Percentiles rank a stretch among this genome's conserved stretches.
Conservation (phyloP, 2,329 filamentous ascomycete species). For the Dactylella cylindrospora region DNA sequence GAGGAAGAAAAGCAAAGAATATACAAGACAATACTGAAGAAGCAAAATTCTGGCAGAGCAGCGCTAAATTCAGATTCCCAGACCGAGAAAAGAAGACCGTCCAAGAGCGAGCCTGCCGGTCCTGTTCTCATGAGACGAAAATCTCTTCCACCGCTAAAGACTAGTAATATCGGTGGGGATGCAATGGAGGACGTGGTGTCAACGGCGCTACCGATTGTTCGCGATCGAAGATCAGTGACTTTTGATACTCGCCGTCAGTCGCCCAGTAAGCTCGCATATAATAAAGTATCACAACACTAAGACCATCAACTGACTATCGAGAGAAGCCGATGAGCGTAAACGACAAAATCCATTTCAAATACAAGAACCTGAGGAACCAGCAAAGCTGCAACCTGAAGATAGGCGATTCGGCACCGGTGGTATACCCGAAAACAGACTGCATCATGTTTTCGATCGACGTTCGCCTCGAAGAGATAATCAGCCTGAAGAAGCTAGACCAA, state of each 20-base stretch:
- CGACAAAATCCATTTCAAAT: not conserved
- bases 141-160: constrained; percentile 6
- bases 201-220: not conserved
- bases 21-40: constrained; percentile 8
- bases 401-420: constrained; percentile 4
- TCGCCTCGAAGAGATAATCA: constrained; percentile 9
- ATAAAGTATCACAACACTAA: not conserved
- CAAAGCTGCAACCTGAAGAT: not conserved
- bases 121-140: not conserved
- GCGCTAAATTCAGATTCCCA: not conserved
- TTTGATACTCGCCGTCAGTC: not conserved
- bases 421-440: constrained; percentile 15
- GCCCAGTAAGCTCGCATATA: not conserved
- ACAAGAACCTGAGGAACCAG: not conserved
- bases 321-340: constrained; percentile 1
- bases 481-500: not conserved
- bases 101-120: not conserved
- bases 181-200: constrained; percentile 4
- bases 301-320: not conserved
- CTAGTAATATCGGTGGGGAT: not conserved
- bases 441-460: constrained; percentile 10
- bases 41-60: constrained; percentile 3
- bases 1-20: constrained; percentile 27
- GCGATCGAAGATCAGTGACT: not conserved
- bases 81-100: too few species aligned